Evolutionary conservation across 768 basidiomycete species (phyloP), one percentile per base, ranked within the genome.

Genomic region (Russula brevipes): DNA sequence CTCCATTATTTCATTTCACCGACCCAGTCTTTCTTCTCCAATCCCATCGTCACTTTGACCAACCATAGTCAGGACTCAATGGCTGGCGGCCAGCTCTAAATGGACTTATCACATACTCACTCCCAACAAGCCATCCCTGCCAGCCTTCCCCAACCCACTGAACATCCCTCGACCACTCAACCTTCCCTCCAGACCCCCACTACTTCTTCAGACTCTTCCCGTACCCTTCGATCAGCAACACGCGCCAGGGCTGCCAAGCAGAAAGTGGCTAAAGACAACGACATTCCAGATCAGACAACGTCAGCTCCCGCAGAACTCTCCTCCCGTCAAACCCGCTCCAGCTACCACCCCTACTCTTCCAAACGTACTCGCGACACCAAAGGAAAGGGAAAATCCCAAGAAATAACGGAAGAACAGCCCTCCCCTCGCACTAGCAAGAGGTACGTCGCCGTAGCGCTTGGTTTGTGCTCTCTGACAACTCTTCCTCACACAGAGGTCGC

Each of bases 81-180:
- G 89, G 89, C 89, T 86, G 85, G 83, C 84, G 76, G 85, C 81
- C 85, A 82, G 79, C 80, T 84, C 87, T 91, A 90, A 91, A 91
- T 91, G 89, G 89, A 91, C 87, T 84, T 87, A 84, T 82, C 83
- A 88, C 83, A 81, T 78, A 77, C 76, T 72, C 77, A 88, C 80
- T 79, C 81, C 72, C 82, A 81, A 80, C 83, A 85, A 83, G 85
- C 85, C 82, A 82, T 81, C 76, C 73, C 79, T 78, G 64, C 54
- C 60, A 61, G 36, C 57, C 49, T 59, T 54, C 57, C 60, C 38
- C 64, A 54, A 76, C 78, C 68, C 76, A 76, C 70, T 65, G 74
- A 77, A 72, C 77, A 76, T 71, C 73, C 79, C 74, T 74, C 76
- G 72, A 74, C 78, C 71, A 76, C 76, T 69, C 69, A 71, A 50